A percentile compares a stretch with the other conserved stretches of the same genome.
Evolutionary conservation across 441 rosid genomes (phyloP).

Genomic region (Flueggea neowawraea): DNA sequence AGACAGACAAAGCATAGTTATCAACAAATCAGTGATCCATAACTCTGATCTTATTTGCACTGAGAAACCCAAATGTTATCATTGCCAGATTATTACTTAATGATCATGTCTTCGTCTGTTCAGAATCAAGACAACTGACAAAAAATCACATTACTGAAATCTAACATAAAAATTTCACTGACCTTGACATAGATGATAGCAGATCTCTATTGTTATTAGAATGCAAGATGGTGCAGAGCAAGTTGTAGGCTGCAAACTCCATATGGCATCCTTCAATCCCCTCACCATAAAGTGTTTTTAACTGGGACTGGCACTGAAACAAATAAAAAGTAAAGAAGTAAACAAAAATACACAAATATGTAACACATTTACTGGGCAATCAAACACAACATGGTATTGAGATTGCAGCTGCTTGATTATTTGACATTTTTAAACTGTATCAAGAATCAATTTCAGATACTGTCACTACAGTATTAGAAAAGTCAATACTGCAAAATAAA

Average conservation of each 20-base stretch:
- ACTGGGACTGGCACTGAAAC: slow-evolving; percentile 92
- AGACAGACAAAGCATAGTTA: too few species aligned
- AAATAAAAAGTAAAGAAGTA: slow-evolving; percentile 13
- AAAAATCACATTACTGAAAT: background rate
- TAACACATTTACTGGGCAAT: background rate
- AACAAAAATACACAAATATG: background rate
- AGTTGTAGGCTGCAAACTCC: slow-evolving; percentile 95
- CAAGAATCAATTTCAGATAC: too few species aligned
- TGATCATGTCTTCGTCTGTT: too few species aligned
- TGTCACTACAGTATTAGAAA: too few species aligned
- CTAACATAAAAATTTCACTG: slow-evolving; percentile 15
- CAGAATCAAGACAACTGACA: too few species aligned
- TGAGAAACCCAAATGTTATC: too few species aligned
- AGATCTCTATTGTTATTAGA: slow-evolving; percentile 86
- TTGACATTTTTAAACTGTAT: too few species aligned
- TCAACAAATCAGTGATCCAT: too few species aligned
- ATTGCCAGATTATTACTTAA: too few species aligned
- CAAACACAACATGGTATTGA: background rate
- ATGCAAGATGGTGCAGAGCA: slow-evolving; percentile 90
- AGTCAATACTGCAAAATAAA: too few species aligned
- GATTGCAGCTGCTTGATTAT: too few species aligned
- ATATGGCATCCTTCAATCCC: slow-evolving; percentile 87
- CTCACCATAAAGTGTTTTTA: slow-evolving; percentile 85
- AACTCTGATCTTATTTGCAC: too few species aligned
- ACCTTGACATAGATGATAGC: slow-evolving; percentile 92